phyloP scores from a whole-genome alignment of 495 filamentous ascomycete genomes.

The Lasiosphaeriaceae sp. region DNA sequence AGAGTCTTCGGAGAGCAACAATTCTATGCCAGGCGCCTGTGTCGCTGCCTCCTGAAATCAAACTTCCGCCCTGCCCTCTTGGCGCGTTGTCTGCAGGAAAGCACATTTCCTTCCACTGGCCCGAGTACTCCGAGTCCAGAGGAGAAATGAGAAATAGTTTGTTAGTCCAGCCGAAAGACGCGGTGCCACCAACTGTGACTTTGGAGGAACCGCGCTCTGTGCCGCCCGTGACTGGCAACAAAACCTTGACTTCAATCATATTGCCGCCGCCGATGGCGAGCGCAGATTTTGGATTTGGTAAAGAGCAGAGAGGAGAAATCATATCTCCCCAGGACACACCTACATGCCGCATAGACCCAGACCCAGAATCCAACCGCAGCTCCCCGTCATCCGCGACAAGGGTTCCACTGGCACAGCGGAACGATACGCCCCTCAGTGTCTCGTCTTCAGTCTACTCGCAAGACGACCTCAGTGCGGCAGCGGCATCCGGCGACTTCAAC shows the following conservation, averaged over 20 bases:
- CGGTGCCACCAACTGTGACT: no score
- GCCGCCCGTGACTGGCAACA: no score
- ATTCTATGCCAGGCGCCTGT: constrained; percentile 4
- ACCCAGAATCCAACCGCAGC: no score
- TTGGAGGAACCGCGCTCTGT: no score
- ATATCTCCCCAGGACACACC: no score
- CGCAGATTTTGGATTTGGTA: no score
- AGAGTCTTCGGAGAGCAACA: constrained; percentile 11
- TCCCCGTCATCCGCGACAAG: background rate
- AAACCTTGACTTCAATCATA: no score
- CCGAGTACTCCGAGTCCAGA: background rate
- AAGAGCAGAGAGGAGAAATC: no score
- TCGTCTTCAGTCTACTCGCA: constrained; percentile 27
- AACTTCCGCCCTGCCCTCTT: constrained; percentile 11
- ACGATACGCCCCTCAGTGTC: constrained; percentile 6
- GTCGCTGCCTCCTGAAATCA: constrained; percentile 1
- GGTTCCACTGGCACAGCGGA: background rate
- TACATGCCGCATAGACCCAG: no score
- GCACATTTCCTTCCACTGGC: background rate
- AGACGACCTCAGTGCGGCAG: constrained; percentile 1
- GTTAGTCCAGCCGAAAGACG: no score
- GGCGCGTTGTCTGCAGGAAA: constrained; percentile 3
- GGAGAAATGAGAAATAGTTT: background rate
- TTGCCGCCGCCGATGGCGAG: no score
- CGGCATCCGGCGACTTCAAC: constrained; percentile 10